Evolutionary conservation across 2,329 filamentous ascomycete species (phyloP).

Genomic region (Rosellinia necatrix): DNA sequence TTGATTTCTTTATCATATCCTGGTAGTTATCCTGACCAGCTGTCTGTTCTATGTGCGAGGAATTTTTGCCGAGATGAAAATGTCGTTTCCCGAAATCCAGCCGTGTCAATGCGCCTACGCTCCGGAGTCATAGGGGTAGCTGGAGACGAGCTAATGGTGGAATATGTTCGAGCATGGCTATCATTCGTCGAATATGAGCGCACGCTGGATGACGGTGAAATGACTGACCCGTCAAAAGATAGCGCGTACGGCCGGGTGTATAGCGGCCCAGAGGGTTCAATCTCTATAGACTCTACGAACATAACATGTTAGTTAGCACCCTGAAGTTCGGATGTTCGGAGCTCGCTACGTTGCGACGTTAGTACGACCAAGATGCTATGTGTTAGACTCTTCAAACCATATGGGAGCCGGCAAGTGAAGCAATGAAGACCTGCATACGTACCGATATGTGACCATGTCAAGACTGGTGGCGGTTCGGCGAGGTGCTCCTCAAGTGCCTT

Average conservation of each 20-base stretch:
- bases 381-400: not conserved
- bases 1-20: not conserved
- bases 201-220: conserved; percentile 33
- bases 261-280: conserved; percentile 32
- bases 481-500: conserved; percentile 30
- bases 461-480: conserved; percentile 20
- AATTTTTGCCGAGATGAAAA: conserved; percentile 34
- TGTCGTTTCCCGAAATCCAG: conserved; percentile 33
- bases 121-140: conserved; percentile 28
- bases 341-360: not conserved
- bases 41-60: conserved; percentile 22
- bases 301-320: conserved; percentile 1
- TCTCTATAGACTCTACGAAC: conserved; percentile 29
- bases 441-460: conserved; percentile 35
- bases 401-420: not conserved
- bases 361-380: not conserved
- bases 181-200: conserved; percentile 27
- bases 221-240: conserved; percentile 22
- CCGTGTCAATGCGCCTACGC: conserved; percentile 26
- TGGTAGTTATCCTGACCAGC: conserved; percentile 18
- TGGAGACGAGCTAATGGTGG: conserved; percentile 30
- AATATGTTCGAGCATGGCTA: conserved; percentile 28
- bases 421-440: conserved; percentile 1
- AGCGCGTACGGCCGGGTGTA: conserved; percentile 23
- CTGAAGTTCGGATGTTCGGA: not conserved